phyloP scores from a whole-genome alignment of 2,329 filamentous ascomycete genomes.

The Sporothrix dimorphospora region DNA sequence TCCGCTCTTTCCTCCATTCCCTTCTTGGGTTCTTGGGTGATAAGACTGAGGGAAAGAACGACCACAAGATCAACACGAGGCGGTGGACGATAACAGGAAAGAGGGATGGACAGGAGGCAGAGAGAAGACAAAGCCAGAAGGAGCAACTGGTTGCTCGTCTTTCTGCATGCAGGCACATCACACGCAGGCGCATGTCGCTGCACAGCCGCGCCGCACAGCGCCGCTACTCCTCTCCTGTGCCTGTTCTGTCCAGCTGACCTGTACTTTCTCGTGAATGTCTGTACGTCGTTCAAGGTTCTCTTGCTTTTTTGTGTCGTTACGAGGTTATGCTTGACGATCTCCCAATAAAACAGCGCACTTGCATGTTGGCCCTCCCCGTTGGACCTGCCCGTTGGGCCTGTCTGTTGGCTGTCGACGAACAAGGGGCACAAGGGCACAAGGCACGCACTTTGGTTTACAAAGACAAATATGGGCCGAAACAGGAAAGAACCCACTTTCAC shows the following conservation, averaged over 20 bases:
- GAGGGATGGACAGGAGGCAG: neutral
- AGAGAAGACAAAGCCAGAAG: neutral
- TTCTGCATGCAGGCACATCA: neutral
- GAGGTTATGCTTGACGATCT: neutral
- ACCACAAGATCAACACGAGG: neutral
- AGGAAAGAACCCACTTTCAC: constrained; percentile 8
- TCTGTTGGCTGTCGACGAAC: neutral
- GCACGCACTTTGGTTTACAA: constrained; percentile 5
- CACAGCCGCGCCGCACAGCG: too few relatives aligned
- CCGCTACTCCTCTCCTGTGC: constrained; percentile 5
- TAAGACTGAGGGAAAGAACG: constrained; percentile 3
- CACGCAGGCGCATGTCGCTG: constrained; percentile 4
- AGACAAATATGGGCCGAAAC: neutral
- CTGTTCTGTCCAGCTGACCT: neutral
- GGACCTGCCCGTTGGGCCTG: neutral
- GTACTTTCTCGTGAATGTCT: neutral
- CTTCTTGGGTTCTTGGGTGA: constrained; percentile 15
- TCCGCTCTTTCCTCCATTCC: constrained; percentile 8
- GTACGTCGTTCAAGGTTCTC: neutral
- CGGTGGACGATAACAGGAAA: neutral
- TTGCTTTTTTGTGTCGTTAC: neutral
- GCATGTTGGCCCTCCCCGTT: too few relatives aligned
- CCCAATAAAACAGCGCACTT: neutral
- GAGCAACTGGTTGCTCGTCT: neutral
- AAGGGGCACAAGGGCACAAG: neutral